Conservation (phyloP, 2,329 filamentous ascomycete species). For the Epicoccum nigrum region DNA sequence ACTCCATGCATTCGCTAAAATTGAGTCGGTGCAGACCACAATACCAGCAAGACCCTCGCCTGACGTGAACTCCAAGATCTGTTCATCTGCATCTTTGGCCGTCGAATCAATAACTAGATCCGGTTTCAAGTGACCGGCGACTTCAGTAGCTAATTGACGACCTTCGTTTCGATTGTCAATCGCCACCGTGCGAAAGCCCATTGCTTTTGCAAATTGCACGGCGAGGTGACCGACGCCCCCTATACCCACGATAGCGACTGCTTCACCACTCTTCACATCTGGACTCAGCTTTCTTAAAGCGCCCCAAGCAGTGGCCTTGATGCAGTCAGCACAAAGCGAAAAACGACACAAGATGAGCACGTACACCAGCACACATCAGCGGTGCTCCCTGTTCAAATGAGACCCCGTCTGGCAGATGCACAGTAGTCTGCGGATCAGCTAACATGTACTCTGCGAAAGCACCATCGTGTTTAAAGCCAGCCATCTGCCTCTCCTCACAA, state of each 20-base stretch:
- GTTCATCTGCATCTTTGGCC: constrained; percentile 19
- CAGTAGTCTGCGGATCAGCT: constrained; percentile 38
- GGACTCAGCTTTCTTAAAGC: constrained; percentile 28
- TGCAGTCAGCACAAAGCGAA: background rate
- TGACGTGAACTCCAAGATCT: constrained; percentile 22
- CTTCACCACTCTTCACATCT: constrained; percentile 66
- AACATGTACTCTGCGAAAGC: constrained; percentile 44
- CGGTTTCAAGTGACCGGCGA: constrained; percentile 23
- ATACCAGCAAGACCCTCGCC: constrained; percentile 33
- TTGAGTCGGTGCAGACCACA: constrained; percentile 36
- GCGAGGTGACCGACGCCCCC: constrained; percentile 80
- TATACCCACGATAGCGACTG: constrained; percentile 80
- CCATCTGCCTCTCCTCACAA: constrained; percentile 35
- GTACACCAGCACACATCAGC: constrained; percentile 45
- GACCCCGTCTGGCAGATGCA: constrained; percentile 28
- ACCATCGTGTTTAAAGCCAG: constrained; percentile 40
- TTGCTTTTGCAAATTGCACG: constrained; percentile 67
- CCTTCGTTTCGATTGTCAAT: constrained; percentile 36
- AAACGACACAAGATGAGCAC: background rate
- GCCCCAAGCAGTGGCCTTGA: constrained; percentile 36
- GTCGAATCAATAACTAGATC: constrained; percentile 29
- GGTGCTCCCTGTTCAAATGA: constrained; percentile 41
- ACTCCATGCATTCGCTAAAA: constrained; percentile 32
- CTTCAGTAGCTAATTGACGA: constrained; percentile 25
- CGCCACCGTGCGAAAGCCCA: constrained; percentile 31